phyloP scores from a whole-genome alignment of 345 rosid genomes.

The Acer negundo region DNA sequence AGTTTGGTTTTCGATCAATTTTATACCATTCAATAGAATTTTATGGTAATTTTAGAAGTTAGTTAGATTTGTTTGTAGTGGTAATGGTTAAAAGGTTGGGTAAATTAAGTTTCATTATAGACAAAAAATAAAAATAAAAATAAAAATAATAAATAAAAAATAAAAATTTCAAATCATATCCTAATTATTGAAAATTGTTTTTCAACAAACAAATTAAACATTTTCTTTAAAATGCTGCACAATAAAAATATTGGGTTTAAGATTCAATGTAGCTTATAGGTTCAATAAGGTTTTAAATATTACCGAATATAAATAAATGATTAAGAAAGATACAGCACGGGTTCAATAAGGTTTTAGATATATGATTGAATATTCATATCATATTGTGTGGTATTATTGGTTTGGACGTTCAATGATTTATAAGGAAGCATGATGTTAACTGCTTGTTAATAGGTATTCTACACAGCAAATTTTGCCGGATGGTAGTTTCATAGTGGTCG shows the following conservation, averaged over 20 bases:
- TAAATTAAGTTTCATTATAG: not conserved
- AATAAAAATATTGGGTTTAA: too few relatives aligned
- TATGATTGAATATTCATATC: not conserved
- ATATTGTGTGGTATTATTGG: not conserved
- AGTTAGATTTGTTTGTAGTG: too few relatives aligned
- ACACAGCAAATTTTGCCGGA: slow-evolving; percentile 37
- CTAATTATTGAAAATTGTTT: not conserved
- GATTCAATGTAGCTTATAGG: too few relatives aligned
- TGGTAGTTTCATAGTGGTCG: slow-evolving; percentile 38
- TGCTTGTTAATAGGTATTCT: slow-evolving; percentile 20
- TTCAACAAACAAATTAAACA: not conserved
- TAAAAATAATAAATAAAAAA: not conserved
- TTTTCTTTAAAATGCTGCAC: not conserved
- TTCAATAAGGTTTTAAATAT: too few relatives aligned
- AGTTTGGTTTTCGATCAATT: too few relatives aligned
- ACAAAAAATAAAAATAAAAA: not conserved
- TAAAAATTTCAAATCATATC: not conserved
- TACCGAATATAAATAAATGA: not conserved
- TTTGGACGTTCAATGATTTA: not conserved
- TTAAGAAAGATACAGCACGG: too few relatives aligned
- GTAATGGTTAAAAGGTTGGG: not conserved
- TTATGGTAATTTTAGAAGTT: too few relatives aligned
- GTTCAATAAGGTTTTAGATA: too few relatives aligned
- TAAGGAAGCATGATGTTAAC: not conserved
- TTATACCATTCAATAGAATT: too few relatives aligned